Percentiles rank a stretch among this genome's conserved stretches.
These are phyloP conservation scores for Volvariella volvacea DNA, from an alignment of 1,284 basidiomycete genomes.

Conservation along the genomic window DNA sequence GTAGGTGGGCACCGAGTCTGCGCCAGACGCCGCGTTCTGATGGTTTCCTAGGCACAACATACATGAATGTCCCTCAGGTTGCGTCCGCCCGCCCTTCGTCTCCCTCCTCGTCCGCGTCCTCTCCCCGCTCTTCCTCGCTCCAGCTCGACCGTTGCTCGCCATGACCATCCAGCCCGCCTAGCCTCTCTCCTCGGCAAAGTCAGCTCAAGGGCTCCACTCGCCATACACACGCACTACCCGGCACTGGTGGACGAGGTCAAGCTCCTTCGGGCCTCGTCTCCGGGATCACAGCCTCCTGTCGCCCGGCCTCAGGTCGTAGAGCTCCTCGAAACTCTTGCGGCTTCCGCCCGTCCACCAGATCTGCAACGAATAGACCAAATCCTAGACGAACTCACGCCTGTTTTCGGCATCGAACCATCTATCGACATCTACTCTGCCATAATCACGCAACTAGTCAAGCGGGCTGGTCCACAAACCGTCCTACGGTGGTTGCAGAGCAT, in stretches of 20 bases:
- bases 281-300: conserved; percentile 14
- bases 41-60: conserved; percentile 11
- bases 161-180: conserved; percentile 7
- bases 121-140: conserved; percentile 2
- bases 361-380: conserved; percentile 42
- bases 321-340: conserved; percentile 37
- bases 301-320: conserved; percentile 22
- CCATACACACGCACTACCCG: conserved; percentile 31
- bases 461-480: conserved; percentile 33
- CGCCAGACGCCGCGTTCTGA: too few relatives aligned
- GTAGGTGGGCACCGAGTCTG: too few relatives aligned
- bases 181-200: conserved; percentile 20
- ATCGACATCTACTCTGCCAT: conserved; percentile 37
- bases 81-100: conserved; percentile 17
- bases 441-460: conserved; percentile 36
- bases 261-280: conserved; percentile 8
- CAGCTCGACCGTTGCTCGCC: conserved; percentile 4
- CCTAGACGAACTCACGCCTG: conserved; percentile 34
- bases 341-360: conserved; percentile 42
- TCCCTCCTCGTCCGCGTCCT: conserved; percentile 14
- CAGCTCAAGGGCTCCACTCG: conserved; percentile 20
- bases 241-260: conserved; percentile 27
- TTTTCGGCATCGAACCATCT: conserved; percentile 37
- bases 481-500: conserved; percentile 44
- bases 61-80: conserved; percentile 51